Base-by-base conservation (phyloP, 2,329 filamentous ascomycete species). In the Neocatenulostroma microsporum region DNA sequence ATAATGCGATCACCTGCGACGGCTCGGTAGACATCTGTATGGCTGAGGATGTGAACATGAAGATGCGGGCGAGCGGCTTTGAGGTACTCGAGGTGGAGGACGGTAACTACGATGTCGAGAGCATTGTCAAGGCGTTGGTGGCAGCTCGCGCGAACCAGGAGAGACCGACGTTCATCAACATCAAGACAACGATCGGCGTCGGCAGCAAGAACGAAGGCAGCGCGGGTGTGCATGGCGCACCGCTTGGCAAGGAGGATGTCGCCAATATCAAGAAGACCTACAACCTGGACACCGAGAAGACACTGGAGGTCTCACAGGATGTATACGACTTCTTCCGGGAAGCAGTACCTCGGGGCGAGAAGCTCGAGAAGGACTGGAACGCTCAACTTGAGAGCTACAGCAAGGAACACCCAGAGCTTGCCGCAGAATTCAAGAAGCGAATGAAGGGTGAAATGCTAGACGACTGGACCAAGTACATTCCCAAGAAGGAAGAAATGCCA, bases 1-100 rank as follows among this genome's bases (percentile, higher is more conserved):
- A 77, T 55, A 77, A 78, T 49, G 68, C 74, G 47, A 62, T 78
- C 30, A 76, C 73, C 6, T 76, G 73, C 47, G 73, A 76, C 40
- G 73, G 73, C 0, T 66, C 64, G 3, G 66, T 75, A 9, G 71
- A 75, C 53, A 56, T 68, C 39, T 44, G 39, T 21, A 62, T 62
- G 41, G 69, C 63, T 0, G 73, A 77, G 42, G 71, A 77, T 32
- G 60, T 75, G 50, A 74, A 76, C 40, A 56, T 62, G 13, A 76
- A 76, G 57, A 74, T 76, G 71, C 59, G 62, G 3, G 71, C 72
- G 3, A 68, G 62, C 24, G 70, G 70, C 5, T 77, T 71, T 69
- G 52, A 74, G 15, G 72, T 76, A 2, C 57, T 76, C 4, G 69
- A 75, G 17, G 54, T 77, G 1, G 54, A 62, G n/a, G 68, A 76